Percentiles rank a stretch among this genome's conserved stretches.
These are phyloP conservation scores for Populus alba DNA, from an alignment of 345 rosid species.

Conservation along the genomic window DNA sequence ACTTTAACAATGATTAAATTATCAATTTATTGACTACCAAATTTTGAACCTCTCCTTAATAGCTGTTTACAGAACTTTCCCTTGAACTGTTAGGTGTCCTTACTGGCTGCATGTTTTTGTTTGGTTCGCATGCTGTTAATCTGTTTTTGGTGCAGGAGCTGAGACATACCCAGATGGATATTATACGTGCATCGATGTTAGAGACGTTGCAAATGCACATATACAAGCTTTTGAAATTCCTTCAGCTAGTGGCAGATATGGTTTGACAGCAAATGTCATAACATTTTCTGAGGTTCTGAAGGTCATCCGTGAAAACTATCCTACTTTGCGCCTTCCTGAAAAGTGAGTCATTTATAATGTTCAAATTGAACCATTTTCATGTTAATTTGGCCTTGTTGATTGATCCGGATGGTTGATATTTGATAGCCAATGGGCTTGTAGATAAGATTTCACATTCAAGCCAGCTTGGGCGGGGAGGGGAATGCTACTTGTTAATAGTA, in stretches of 20 bases:
- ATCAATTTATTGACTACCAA: no score
- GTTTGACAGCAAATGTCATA: neutral
- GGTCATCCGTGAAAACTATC: neutral
- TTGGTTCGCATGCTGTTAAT: neutral
- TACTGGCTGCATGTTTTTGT: no score
- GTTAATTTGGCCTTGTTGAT: no score
- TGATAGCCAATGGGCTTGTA: no score
- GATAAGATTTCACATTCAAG: no score
- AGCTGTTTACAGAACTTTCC: no score
- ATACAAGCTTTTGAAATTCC: neutral
- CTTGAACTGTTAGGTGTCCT: neutral
- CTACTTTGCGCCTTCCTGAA: neutral
- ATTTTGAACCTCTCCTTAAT: no score
- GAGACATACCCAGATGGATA: neutral
- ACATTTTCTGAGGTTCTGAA: neutral
- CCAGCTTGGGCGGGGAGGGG: no score
- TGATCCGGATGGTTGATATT: no score
- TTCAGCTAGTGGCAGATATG: conserved; percentile 15
- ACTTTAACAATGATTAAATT: no score
- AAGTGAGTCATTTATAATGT: neutral
- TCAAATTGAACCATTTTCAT: no score
- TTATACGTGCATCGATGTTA: conserved; percentile 4
- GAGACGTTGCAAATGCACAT: conserved; percentile 18
- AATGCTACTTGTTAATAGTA: no score
- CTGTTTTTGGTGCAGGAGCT: conserved; percentile 1